Percentiles rank a stretch among this genome's conserved stretches.
Evolutionary conservation across 2,329 filamentous ascomycete species (phyloP).

Genomic region (Diatrype stigma): DNA sequence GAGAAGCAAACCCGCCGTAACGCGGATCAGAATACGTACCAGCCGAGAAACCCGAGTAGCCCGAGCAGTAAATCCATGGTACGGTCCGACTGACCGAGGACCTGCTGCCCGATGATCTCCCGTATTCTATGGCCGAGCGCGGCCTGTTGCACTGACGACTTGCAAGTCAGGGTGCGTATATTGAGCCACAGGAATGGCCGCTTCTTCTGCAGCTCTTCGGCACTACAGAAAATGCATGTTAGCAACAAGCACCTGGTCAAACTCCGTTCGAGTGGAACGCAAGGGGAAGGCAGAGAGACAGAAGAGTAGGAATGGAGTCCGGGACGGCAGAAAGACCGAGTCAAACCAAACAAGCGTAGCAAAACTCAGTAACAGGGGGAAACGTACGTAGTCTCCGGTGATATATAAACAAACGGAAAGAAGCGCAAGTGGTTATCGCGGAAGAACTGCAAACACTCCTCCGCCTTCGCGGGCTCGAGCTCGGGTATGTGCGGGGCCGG

Average conservation of each 20-base stretch:
- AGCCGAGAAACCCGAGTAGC: conserved; percentile 41
- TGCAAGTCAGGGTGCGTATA: conserved; percentile 43
- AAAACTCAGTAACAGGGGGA: too few relatives aligned
- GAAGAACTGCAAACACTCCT: conserved; percentile 21
- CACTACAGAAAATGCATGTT: conserved; percentile 10
- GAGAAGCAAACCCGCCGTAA: too few relatives aligned
- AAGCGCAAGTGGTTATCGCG: conserved; percentile 17
- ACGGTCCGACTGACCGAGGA: conserved; percentile 45
- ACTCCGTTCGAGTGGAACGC: neutral
- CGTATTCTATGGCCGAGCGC: conserved; percentile 37
- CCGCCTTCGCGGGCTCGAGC: conserved; percentile 18
- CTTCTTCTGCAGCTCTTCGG: conserved; percentile 16
- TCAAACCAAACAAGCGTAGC: neutral
- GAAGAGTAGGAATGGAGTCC: neutral
- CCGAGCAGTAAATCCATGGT: conserved; percentile 50
- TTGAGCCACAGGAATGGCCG: conserved; percentile 45
- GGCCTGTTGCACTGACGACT: conserved; percentile 35
- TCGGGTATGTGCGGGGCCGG: conserved; percentile 5
- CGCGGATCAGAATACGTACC: conserved; percentile 32
- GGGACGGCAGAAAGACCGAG: neutral
- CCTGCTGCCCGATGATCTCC: conserved; percentile 39
- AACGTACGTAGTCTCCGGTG: conserved; percentile 17
- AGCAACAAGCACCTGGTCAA: neutral
- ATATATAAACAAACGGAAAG: conserved; percentile 26
- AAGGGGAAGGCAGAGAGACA: neutral